phyloP scores from a whole-genome alignment of 116 monocot genomes.

The Papilionanthe hybrid region DNA sequence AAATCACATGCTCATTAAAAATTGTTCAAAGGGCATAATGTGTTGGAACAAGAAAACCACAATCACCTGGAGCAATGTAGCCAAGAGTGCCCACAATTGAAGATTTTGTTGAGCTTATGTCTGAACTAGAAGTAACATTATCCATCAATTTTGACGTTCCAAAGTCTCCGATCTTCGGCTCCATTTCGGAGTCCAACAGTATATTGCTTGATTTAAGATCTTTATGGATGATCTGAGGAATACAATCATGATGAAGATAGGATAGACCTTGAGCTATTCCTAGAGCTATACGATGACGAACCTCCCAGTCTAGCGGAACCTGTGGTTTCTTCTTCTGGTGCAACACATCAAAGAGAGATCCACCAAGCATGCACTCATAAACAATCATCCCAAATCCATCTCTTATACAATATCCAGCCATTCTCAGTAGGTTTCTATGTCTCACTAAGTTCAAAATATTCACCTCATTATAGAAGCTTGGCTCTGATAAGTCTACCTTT shows the following conservation, averaged over 20 bases:
- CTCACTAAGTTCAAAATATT: conserved; percentile 45
- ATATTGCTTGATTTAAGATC: conserved; percentile 80
- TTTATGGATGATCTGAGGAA: conserved; percentile 68
- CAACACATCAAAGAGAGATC: conserved; percentile 56
- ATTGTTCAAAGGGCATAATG: too few species aligned
- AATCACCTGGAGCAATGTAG: conserved; percentile 83
- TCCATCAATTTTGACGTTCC: conserved; percentile 49
- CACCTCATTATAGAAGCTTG: conserved; percentile 40
- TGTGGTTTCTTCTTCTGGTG: conserved; percentile 35
- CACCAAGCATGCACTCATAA: conserved; percentile 59
- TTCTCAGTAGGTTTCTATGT: conserved; percentile 61
- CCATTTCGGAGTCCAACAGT: conserved; percentile 60
- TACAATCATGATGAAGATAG: conserved; percentile 83
- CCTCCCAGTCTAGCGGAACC: conserved; percentile 50
- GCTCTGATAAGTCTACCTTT: conserved; percentile 38
- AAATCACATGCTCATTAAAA: too few species aligned
- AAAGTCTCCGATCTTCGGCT: conserved; percentile 73
- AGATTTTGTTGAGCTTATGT: conserved; percentile 30
- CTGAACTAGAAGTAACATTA: background rate
- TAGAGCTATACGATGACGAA: conserved; percentile 47
- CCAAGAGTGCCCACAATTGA: conserved; percentile 78
- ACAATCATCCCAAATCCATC: conserved; percentile 55
- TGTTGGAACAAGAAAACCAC: background rate
- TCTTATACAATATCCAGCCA: conserved; percentile 69
- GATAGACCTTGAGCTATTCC: conserved; percentile 67